Conservation (phyloP, 2,329 filamentous ascomycete species). For the Venturia effusa region DNA sequence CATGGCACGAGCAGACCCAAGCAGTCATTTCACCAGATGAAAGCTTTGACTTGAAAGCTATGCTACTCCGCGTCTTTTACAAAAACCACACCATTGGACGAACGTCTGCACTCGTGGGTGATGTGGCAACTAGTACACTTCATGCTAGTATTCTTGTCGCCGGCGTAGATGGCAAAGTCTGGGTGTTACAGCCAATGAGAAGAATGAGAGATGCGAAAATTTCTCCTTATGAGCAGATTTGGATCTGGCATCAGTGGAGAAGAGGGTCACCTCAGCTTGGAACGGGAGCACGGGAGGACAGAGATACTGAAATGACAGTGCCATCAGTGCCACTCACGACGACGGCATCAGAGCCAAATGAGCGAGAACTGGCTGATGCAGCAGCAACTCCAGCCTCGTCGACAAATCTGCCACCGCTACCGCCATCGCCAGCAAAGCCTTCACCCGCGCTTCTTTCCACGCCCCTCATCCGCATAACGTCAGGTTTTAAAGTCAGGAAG, state of each 20-base stretch:
- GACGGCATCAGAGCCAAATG: background rate
- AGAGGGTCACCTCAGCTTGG: conserved; percentile 8
- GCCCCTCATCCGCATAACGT: conserved; percentile 8
- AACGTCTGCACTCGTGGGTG: conserved; percentile 26
- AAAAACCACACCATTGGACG: conserved; percentile 29
- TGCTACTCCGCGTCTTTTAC: conserved; percentile 43
- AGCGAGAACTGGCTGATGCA: background rate
- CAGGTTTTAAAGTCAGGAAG: conserved; percentile 27
- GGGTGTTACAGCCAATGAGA: conserved; percentile 40
- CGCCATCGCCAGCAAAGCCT: background rate
- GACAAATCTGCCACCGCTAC: background rate
- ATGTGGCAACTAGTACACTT: conserved; percentile 38
- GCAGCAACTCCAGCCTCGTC: background rate
- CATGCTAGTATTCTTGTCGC: conserved; percentile 46
- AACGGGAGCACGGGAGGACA: background rate
- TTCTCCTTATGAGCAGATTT: conserved; percentile 41
- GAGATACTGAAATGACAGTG: background rate
- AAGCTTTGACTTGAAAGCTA: conserved; percentile 37
- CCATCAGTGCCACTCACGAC: background rate
- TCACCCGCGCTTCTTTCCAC: background rate
- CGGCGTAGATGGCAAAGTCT: conserved; percentile 40
- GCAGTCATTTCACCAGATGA: conserved; percentile 45
- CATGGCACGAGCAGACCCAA: conserved; percentile 46
- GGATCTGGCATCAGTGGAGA: conserved; percentile 49
- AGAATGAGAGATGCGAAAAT: conserved; percentile 40